Base-by-base conservation (phyloP, 352 stramenopile genomes). In the Globisporangium rhizosaccharum region DNA sequence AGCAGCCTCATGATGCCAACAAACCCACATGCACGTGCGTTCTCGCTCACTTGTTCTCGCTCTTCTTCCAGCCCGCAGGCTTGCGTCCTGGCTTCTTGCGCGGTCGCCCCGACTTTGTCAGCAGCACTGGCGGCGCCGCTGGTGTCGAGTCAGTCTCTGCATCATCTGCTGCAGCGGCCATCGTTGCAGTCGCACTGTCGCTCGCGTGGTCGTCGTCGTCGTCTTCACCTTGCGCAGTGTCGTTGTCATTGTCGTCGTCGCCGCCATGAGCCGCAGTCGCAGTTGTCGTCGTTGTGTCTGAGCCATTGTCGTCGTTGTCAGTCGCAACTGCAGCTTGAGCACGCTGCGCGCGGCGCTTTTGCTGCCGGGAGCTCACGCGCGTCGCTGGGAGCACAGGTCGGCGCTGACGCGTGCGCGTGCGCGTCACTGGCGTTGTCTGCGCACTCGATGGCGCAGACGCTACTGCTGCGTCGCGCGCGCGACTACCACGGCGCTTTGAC, bases 31-130 rank as follows among this genome's bases (percentile, higher is more conserved):
- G 14, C 18, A 11, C 23, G n/a, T n/a, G 26, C 25, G 11, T 0
- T 23, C 23, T 23, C 28, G 41, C 41, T 59, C 23, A 61, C 47
- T 55, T 61, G 56, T 15, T n/a, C 10, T 63, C 48, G 26, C 18
- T 48, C 36, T 63, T 63, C 57, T 67, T 64, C 39, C 50, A 59
- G 18, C 49, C 50, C 1, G 56, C 61, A 10, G 61, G 70, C 52
- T 88, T 88, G 25, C 80, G 72, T 10, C 68, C 72, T 1, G 69
- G 68, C 65, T 86, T 85, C 59, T 90, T 90, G 36, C 75, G 67
- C 28, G 68, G 56, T 6, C 71, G 76, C 5, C 72, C 72, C 0
- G 70, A 53, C 51, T 87, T 87, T 2, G 70, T 82, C 39, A 65
- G 67, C 37, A 55, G 58, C 42, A 75, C 71, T 25, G 11, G 48